Evolutionary conservation across 1,284 basidiomycete genomes (phyloP), one percentile per base, ranked within the genome.

Genomic region (Puccinia brachypodii): DNA sequence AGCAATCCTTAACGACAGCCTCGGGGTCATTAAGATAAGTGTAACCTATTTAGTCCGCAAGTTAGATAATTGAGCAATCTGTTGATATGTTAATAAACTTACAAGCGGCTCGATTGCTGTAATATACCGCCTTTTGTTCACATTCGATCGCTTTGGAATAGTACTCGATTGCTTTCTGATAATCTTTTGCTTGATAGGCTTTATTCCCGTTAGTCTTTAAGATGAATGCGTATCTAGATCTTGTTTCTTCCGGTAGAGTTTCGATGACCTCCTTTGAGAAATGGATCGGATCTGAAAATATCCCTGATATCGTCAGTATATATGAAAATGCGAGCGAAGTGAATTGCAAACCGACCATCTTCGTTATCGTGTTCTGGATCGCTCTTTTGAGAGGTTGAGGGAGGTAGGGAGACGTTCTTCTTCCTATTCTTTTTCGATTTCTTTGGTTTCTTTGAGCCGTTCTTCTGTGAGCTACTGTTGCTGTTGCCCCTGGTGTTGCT

Each of bases 41-140:
- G 88, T 96, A 98, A 87, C 93, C 93, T 94, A 83, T 25, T 28
- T 25, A 40, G 33, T 9, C 28, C 14, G 66, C 14, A 38, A 38
- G 33, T 36, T 13, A 69, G n/a, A 16, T 62, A 8, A 56, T 22
- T 62, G 60, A n/a, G n/a, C n/a, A n/a, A n/a, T n/a, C 11, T 36
- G 60, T 62, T 31, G 31, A 42, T 19, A 66, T 28, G 3, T 36
- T 68, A 36, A 38, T 88, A 40, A 7, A 85, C 91, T 84, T 83
- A 94, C 96, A 98, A 82, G 97, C 97, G 64, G 96, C 96, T 82
- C 97, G 92, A 88, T 99, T 99, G 87, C 93, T 94, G 90, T 92
- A 98, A 89, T 94, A 99, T 72, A 98, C 95, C 42, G 96, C 92
- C 86, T 97, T 94, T 38, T 93, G 91, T 74, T 81, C 79, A 28